Evolutionary conservation across 1,284 basidiomycete genomes (phyloP).

Genomic region (Apiotrichum siamense): DNA sequence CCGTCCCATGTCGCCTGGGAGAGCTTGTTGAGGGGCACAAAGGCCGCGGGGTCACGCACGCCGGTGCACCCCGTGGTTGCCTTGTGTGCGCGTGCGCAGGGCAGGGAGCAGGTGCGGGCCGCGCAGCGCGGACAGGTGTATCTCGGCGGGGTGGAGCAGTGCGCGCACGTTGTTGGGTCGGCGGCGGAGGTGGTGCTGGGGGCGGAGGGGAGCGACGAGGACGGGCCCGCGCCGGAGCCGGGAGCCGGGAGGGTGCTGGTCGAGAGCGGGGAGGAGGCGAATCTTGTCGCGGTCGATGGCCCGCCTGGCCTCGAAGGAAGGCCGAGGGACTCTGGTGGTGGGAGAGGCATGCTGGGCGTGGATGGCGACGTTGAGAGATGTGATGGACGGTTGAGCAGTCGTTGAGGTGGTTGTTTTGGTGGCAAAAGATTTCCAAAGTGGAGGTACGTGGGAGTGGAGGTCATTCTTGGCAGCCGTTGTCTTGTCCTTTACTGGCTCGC

Average conservation of each 20-base stretch:
- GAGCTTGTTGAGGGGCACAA: conserved; percentile 72
- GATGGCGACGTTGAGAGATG: no score
- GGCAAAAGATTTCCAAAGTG: no score
- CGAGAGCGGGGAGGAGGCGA: neutral
- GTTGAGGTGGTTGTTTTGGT: no score
- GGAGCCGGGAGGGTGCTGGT: neutral
- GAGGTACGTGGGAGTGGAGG: no score
- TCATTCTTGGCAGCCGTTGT: no score
- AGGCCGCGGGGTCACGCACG: conserved; percentile 63
- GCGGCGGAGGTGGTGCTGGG: neutral
- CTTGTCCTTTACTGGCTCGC: no score
- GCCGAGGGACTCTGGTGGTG: neutral
- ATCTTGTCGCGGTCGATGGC: neutral
- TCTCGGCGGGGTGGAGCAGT: conserved; percentile 48
- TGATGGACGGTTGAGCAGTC: no score
- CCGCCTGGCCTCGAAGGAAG: neutral
- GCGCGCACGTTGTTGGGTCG: conserved; percentile 10
- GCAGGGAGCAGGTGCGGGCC: conserved; percentile 63
- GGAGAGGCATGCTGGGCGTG: conserved; percentile 3
- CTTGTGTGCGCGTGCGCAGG: conserved; percentile 70
- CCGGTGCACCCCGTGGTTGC: conserved; percentile 60
- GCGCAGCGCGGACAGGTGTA: conserved; percentile 79
- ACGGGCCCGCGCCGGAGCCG: neutral
- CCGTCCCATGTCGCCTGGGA: conserved; percentile 74
- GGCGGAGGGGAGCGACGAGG: neutral